phyloP scores from a whole-genome alignment of 2,329 filamentous ascomycete species.

The Microdochium paspali region DNA sequence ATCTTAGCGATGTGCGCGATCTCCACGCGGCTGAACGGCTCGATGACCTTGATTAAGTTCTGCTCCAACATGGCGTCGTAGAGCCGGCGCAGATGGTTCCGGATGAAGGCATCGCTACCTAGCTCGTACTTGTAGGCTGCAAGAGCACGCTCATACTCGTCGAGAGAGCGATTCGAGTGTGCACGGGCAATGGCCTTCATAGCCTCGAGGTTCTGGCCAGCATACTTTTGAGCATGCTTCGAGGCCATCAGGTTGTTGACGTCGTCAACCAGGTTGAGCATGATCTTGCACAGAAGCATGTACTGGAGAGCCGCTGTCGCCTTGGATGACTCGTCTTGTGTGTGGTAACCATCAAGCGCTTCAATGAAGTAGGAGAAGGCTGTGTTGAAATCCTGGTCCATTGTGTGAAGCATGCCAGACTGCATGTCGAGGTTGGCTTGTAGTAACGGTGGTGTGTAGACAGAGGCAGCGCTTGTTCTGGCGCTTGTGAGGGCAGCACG shows the following conservation, averaged over 20 bases:
- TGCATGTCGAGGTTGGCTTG: slow-evolving; percentile 99
- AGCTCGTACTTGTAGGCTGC: slow-evolving; percentile 88
- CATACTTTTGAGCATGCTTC: slow-evolving; percentile 95
- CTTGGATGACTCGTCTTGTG: slow-evolving; percentile 76
- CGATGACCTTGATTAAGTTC: slow-evolving; percentile 99
- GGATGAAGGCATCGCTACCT: slow-evolving; percentile 90
- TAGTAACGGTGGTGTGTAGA: slow-evolving; percentile 90
- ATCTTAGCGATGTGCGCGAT: slow-evolving; percentile 96
- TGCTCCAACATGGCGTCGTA: slow-evolving; percentile 99
- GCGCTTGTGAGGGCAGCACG: slow-evolving; percentile 91
- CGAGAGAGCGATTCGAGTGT: slow-evolving; percentile 88
- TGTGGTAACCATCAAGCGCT: slow-evolving; percentile 92
- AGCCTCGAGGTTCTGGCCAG: slow-evolving; percentile 88
- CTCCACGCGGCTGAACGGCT: slow-evolving; percentile 95
- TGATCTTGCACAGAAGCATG: slow-evolving; percentile 99
- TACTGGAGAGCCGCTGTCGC: slow-evolving; percentile 98
- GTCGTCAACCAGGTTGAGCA: slow-evolving; percentile 95
- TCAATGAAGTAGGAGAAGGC: slow-evolving; percentile 99
- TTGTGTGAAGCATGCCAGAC: slow-evolving; percentile 95
- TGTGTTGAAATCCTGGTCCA: slow-evolving; percentile 98
- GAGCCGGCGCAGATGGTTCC: slow-evolving; percentile 86
- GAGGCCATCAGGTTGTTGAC: slow-evolving; percentile 90
- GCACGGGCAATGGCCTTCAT: slow-evolving; percentile 98
- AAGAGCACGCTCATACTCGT: slow-evolving; percentile 93
- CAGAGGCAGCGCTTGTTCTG: slow-evolving; percentile 88